Evolutionary conservation across 179 eudicot species (phyloP).

Genomic region (Silene coronaria): DNA sequence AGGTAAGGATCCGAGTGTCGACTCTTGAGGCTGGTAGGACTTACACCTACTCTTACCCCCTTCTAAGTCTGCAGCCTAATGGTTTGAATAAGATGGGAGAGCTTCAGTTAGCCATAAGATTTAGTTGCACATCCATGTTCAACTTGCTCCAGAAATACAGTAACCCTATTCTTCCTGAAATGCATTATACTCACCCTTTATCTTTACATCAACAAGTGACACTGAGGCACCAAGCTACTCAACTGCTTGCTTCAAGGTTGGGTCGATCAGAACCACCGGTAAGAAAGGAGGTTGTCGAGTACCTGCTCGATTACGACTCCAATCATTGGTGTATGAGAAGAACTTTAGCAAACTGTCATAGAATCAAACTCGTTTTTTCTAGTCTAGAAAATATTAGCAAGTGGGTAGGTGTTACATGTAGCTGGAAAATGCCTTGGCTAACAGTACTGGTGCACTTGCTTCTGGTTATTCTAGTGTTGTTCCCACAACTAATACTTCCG

Average conservation of each 20-base stretch:
- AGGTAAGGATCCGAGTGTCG: constrained; percentile 37
- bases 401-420: constrained; percentile 10
- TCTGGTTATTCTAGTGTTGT: constrained; percentile 20
- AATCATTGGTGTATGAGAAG: constrained; percentile 31
- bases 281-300: constrained; percentile 33
- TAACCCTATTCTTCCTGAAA: constrained; percentile 32
- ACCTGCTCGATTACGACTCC: constrained; percentile 38
- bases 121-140: constrained; percentile 32
- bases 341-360: constrained; percentile 24
- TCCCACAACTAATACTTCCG: constrained; percentile 22
- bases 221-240: constrained; percentile 37
- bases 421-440: constrained; percentile 28
- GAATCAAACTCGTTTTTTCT: constrained; percentile 20
- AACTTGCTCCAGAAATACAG: constrained; percentile 28
- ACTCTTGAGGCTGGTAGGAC: constrained; percentile 28
- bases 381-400: neutral
- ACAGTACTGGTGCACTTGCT: constrained; percentile 20
- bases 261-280: constrained; percentile 38
- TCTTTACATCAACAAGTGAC: constrained; percentile 24
- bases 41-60: constrained; percentile 34
- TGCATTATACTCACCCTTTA: constrained; percentile 39
- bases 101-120: constrained; percentile 33
- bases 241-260: constrained; percentile 25
- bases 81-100: constrained; percentile 41
- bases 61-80: constrained; percentile 23